Evolutionary conservation across 2,329 filamentous ascomycete genomes (phyloP), one percentile per base, ranked within the genome.

Genomic region (Nothopassalora personata): DNA sequence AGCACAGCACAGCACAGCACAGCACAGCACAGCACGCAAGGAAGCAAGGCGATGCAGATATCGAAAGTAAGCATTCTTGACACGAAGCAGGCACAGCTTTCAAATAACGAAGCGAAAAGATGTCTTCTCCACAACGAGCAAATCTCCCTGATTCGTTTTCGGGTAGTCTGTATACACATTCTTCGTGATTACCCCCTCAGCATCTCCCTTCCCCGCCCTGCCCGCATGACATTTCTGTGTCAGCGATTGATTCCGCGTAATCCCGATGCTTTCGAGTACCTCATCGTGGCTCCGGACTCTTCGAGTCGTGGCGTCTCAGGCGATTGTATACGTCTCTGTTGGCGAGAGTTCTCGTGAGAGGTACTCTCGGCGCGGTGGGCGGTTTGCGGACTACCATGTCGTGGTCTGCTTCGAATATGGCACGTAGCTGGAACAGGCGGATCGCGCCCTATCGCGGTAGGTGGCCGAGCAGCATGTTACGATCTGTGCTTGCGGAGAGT

Each of bases 401-500:
- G 39, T 43, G 13, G 39, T n/a, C 39, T 18, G 13, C 13, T 43
- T 43, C 39, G n/a, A 43, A 18, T n/a, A n/a, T 43, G 39, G 13
- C n/a, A 18, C 39, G 39, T n/a, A 43, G 15, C n/a, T 43, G 39
- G 13, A 13, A 43, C 18, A 43, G 39, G 13, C 39, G 39, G 5
- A 43, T 43, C 39, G 39, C 39, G 47, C 39, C 39, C 39, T 64
- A 69, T 36, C 68, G 57, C 23, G 68, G 68, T 53, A 71, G 51
- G 48, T 70, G 67, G n/a, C 72, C 72, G 3, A 74, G 63, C 49
- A 74, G 62, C 63, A 74, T 61, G 6, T 65, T 71, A 34, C 69
- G 66, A 62, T 74, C 72, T 43, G 71, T 73, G 43, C 71, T 73
- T 34, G 69, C 71, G 48, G 67, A 67, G 31, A 73, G 57, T 5